These are phyloP conservation scores for Pythium pectinolyticum DNA, from an alignment of 352 stramenopile species.

Conservation along the genomic window DNA sequence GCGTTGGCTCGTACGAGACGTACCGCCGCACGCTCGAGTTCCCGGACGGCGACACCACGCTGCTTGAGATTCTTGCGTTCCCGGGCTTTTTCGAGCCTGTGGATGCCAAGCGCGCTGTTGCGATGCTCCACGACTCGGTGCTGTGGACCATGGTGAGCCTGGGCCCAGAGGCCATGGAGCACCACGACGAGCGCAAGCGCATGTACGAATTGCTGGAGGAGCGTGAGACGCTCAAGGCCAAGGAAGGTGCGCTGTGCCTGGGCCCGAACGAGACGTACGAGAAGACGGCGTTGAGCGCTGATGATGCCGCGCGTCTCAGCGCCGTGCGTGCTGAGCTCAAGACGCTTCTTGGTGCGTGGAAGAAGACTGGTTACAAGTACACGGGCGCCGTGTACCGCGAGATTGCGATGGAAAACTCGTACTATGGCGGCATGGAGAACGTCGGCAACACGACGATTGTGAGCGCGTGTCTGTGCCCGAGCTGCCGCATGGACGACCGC, in stretches of 20 bases:
- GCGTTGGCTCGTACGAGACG: constrained; percentile 76
- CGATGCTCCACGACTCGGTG: constrained; percentile 78
- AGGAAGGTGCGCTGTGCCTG: constrained; percentile 55
- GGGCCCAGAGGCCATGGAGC: constrained; percentile 63
- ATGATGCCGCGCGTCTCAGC: constrained; percentile 47
- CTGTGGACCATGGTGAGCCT: constrained; percentile 74
- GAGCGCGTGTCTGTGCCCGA: constrained; percentile 68
- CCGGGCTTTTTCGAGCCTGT: constrained; percentile 64
- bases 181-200: constrained; percentile 67
- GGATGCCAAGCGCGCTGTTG: constrained; percentile 66
- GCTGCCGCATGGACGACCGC: constrained; percentile 72
- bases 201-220: constrained; percentile 71
- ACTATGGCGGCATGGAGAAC: constrained; percentile 84
- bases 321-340: constrained; percentile 59
- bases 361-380: constrained; percentile 85
- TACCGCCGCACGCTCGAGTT: constrained; percentile 74
- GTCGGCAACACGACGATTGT: constrained; percentile 83
- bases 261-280: constrained; percentile 54
- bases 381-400: constrained; percentile 76
- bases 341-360: constrained; percentile 62
- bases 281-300: constrained; percentile 42
- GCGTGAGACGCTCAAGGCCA: constrained; percentile 65
- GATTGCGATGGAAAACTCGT: constrained; percentile 84
- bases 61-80: constrained; percentile 74
- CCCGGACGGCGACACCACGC: constrained; percentile 67